Percentiles rank a stretch among this genome's conserved stretches.
phyloP scores from a whole-genome alignment of 352 stramenopile species.

The Pelagophyceae sp. region DNA sequence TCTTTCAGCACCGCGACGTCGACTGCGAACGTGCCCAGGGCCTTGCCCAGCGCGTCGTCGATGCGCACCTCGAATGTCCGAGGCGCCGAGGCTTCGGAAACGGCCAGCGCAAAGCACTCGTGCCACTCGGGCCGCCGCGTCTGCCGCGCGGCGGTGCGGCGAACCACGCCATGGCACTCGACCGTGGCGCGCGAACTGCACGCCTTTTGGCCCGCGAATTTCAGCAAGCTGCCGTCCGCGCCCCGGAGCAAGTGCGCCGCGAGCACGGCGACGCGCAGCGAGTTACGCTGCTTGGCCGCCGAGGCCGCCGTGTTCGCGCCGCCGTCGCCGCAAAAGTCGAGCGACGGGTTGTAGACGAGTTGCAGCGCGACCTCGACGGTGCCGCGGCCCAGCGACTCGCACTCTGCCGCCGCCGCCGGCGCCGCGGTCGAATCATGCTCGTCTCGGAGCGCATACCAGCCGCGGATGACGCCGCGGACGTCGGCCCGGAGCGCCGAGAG shows the following conservation, averaged over 20 bases:
- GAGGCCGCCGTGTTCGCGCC: not conserved
- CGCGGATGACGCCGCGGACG: not conserved
- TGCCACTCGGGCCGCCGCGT: not conserved
- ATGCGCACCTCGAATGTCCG: not conserved
- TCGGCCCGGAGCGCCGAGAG: not conserved
- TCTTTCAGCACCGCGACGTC: not conserved
- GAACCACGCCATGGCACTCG: not conserved
- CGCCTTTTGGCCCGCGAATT: not conserved
- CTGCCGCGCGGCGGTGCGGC: not conserved
- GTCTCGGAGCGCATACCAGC: not conserved
- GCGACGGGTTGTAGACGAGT: not conserved
- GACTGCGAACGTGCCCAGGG: not conserved
- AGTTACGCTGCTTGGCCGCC: not conserved
- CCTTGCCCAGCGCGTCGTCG: not conserved
- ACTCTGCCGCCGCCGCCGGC: not conserved
- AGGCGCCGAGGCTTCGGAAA: no score
- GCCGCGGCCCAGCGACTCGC: not conserved
- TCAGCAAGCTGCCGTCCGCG: not conserved
- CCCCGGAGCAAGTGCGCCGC: not conserved
- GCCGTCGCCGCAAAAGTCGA: constrained; percentile 1
- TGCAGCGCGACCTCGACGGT: not conserved
- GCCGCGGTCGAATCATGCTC: not conserved
- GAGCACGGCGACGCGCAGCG: not conserved
- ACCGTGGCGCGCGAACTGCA: not conserved
- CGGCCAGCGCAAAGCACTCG: not conserved